These are phyloP conservation scores for Stereum hirsutum DNA, from an alignment of 1,284 basidiomycete genomes.

Conservation along the genomic window DNA sequence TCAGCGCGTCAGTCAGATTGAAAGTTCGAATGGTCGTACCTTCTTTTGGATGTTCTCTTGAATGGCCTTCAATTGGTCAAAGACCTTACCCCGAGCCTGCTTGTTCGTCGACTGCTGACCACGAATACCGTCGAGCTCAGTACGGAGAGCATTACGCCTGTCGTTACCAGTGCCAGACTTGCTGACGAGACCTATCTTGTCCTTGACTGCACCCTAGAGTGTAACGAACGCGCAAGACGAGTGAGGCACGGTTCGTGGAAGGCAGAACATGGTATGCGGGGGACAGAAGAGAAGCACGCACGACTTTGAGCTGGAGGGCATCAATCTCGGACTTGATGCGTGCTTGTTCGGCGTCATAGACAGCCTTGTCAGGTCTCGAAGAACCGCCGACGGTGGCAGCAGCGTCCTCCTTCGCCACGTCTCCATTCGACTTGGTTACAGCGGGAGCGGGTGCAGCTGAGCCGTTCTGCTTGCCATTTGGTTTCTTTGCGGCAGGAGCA, in stretches of 20 bases:
- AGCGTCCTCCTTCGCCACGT: constrained; percentile 27
- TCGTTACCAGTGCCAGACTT: constrained; percentile 62
- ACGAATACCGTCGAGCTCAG: constrained; percentile 79
- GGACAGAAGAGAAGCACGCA: constrained; percentile 30
- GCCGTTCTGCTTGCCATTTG: constrained; percentile 21
- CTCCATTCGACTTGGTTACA: constrained; percentile 27
- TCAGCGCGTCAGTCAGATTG: too few species aligned
- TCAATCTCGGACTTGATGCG: constrained; percentile 80
- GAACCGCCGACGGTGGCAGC: constrained; percentile 23
- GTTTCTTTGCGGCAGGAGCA: constrained; percentile 32
- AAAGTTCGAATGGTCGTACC: constrained; percentile 38
- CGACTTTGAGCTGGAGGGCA: constrained; percentile 68
- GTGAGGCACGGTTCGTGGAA: not conserved
- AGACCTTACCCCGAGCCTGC: constrained; percentile 62
- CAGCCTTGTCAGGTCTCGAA: constrained; percentile 74
- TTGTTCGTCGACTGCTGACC: constrained; percentile 80
- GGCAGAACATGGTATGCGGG: not conserved
- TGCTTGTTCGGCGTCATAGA: constrained; percentile 79
- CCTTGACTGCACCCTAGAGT: constrained; percentile 63
- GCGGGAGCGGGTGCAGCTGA: constrained; percentile 33
- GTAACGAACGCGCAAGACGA: not conserved
- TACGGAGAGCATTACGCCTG: constrained; percentile 63
- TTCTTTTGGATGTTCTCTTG: constrained; percentile 83
- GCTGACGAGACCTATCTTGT: constrained; percentile 64
- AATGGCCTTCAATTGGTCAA: constrained; percentile 77